phyloP scores from a whole-genome alignment of 495 filamentous ascomycete genomes.

The Lepidopterella palustris region DNA sequence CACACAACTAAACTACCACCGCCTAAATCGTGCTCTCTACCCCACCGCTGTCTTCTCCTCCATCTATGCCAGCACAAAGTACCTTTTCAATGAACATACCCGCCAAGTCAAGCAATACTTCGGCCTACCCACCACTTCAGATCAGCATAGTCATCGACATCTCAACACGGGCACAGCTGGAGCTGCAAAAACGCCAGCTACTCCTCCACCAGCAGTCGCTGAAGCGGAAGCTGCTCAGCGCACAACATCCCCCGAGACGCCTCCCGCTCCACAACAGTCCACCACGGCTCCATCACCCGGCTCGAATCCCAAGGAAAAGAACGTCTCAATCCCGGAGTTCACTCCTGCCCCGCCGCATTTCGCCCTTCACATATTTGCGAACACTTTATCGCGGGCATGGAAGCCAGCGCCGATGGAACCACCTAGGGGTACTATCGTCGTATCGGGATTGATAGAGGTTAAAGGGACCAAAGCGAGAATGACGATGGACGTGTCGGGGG shows the following conservation, averaged over 20 bases:
- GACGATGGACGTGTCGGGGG: conserved; percentile 52
- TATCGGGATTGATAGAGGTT: conserved; percentile 62
- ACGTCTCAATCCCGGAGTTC: conserved; percentile 2
- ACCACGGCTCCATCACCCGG: not conserved
- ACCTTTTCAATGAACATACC: conserved; percentile 15
- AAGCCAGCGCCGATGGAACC: conserved; percentile 34
- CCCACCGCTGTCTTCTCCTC: conserved; percentile 39
- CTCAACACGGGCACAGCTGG: not conserved
- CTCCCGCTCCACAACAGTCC: not conserved
- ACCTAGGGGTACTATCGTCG: conserved; percentile 56
- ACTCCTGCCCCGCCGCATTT: conserved; percentile 14
- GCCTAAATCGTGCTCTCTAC: conserved; percentile 38
- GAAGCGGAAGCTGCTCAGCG: not conserved
- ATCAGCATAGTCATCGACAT: not conserved
- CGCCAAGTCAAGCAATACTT: conserved; percentile 8
- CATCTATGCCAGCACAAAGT: conserved; percentile 34
- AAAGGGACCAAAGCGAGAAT: conserved; percentile 50
- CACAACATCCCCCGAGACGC: not conserved
- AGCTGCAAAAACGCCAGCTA: not conserved
- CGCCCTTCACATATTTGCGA: conserved; percentile 46
- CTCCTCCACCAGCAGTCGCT: not conserved
- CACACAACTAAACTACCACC: conserved; percentile 35
- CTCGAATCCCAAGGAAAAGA: conserved; percentile 10
- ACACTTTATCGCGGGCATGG: not conserved
- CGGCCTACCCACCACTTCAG: not conserved